Conservation (phyloP, 108 stramenopile genomes). For the Fragilaria crotonensis region DNA sequence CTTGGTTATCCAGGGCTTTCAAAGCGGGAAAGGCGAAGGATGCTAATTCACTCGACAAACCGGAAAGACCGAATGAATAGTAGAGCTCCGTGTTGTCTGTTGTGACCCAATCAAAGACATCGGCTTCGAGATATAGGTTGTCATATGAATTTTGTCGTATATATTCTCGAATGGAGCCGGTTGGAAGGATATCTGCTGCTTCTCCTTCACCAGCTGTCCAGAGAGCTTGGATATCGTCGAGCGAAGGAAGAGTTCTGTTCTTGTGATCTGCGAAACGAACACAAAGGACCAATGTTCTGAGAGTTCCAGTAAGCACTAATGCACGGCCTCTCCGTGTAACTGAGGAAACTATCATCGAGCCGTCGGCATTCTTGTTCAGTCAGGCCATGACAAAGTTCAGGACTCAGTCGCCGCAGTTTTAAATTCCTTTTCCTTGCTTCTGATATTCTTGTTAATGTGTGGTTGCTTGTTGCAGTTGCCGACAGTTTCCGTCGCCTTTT, state of each 20-base stretch:
- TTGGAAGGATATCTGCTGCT: slow-evolving; percentile 4
- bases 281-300: slow-evolving; percentile 25
- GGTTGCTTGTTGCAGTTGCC: too few relatives aligned
- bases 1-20: background rate
- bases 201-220: slow-evolving; percentile 17
- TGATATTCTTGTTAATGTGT: too few relatives aligned
- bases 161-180: slow-evolving; percentile 7
- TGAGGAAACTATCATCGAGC: background rate
- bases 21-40: background rate
- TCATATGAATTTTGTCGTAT: slow-evolving; percentile 10
- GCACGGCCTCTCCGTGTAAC: background rate
- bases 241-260: slow-evolving; percentile 14
- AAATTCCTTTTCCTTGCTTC: too few relatives aligned
- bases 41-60: slow-evolving; percentile 4
- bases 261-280: slow-evolving; percentile 28
- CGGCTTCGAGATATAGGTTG: slow-evolving; percentile 16
- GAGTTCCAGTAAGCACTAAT: slow-evolving; percentile 10
- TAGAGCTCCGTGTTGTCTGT: slow-evolving; percentile 34
- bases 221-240: slow-evolving; percentile 16
- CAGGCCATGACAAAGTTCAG: background rate
- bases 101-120: slow-evolving; percentile 41
- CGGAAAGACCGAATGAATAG: slow-evolving; percentile 32
- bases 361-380: background rate
- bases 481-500: too few relatives aligned
- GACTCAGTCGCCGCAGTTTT: too few relatives aligned